phyloP scores from a whole-genome alignment of 2,329 filamentous ascomycete genomes.

The Ascochyta rabiei region DNA sequence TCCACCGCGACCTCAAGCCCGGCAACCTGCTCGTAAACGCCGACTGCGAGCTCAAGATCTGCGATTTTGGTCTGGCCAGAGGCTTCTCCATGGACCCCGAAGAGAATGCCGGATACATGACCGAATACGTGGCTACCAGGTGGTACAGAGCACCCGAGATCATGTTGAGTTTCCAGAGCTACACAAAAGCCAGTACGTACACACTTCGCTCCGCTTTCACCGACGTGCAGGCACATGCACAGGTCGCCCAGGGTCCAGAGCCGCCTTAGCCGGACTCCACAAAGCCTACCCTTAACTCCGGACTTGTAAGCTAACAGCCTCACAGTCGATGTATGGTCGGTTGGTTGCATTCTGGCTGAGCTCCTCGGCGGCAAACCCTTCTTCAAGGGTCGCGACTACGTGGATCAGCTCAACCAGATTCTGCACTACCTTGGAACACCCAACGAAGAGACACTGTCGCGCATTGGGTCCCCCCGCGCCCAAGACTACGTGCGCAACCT shows the following conservation, averaged over 20 bases:
- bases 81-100: conserved; percentile 97
- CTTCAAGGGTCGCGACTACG: conserved; percentile 99
- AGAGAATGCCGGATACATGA: conserved; percentile 99
- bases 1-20: conserved; percentile 96
- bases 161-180: conserved; percentile 99
- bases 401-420: conserved; percentile 99
- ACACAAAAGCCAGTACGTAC: conserved; percentile 97
- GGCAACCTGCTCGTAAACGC: conserved; percentile 97
- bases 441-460: conserved; percentile 89
- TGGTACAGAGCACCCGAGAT: conserved; percentile 99
- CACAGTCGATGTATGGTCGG: conserved; percentile 97
- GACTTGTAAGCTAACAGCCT: conserved; percentile 27
- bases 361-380: conserved; percentile 94
- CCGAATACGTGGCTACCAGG: conserved; percentile 96
- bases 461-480: conserved; percentile 92
- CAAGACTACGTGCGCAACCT: conserved; percentile 99
- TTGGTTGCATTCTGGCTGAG: conserved; percentile 96
- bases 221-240: not conserved
- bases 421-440: conserved; percentile 96
- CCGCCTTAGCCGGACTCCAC: conserved; percentile 4
- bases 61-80: conserved; percentile 94
- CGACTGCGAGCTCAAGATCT: conserved; percentile 99
- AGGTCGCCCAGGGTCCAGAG: conserved; percentile 3
- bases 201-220: not conserved
- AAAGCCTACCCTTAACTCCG: not conserved